A percentile compares a stretch with the other conserved stretches of the same genome.
Conservation (phyloP, 148 eudicot species). For the Rhododendron ovatum region DNA sequence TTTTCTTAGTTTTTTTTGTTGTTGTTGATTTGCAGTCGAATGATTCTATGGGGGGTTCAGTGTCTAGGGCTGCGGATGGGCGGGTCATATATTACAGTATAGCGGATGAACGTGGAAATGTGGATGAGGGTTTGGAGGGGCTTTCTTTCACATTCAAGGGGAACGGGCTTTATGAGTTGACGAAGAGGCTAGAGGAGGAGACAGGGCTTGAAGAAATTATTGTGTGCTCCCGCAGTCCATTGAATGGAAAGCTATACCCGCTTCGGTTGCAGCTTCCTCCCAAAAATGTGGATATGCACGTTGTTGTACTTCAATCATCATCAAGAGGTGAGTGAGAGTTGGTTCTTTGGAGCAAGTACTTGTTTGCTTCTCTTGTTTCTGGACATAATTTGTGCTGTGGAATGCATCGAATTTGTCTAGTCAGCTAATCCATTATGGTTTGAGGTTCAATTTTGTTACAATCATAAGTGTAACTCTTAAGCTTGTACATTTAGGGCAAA, state of each 20-base stretch:
- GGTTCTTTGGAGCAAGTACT: neutral
- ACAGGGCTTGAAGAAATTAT: slow-evolving; percentile 41
- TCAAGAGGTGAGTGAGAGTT: slow-evolving; percentile 27
- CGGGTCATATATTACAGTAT: slow-evolving; percentile 54
- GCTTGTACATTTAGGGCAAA: neutral
- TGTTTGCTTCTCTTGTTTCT: neutral
- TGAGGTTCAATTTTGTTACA: neutral
- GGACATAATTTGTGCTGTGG: neutral
- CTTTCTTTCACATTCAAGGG: slow-evolving; percentile 44
- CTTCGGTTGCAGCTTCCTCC: slow-evolving; percentile 68
- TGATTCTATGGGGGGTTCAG: slow-evolving; percentile 43
- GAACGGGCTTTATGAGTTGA: slow-evolving; percentile 54
- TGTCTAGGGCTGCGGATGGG: slow-evolving; percentile 47
- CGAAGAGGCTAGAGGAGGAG: slow-evolving; percentile 44
- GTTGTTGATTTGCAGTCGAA: slow-evolving; percentile 43
- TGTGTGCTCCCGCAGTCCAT: slow-evolving; percentile 55
- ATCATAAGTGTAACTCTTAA: neutral
- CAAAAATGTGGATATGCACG: slow-evolving; percentile 53
- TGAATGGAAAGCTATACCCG: slow-evolving; percentile 58
- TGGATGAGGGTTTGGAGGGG: slow-evolving; percentile 33
- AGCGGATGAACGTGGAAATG: slow-evolving; percentile 38
- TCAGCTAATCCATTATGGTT: neutral
- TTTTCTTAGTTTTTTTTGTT: neutral
- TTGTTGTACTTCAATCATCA: slow-evolving; percentile 45
- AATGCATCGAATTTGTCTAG: neutral